A percentile compares a stretch with the other conserved stretches of the same genome.
phyloP scores from a whole-genome alignment of 768 basidiomycete species.

The Pulveroboletus ravenelii region DNA sequence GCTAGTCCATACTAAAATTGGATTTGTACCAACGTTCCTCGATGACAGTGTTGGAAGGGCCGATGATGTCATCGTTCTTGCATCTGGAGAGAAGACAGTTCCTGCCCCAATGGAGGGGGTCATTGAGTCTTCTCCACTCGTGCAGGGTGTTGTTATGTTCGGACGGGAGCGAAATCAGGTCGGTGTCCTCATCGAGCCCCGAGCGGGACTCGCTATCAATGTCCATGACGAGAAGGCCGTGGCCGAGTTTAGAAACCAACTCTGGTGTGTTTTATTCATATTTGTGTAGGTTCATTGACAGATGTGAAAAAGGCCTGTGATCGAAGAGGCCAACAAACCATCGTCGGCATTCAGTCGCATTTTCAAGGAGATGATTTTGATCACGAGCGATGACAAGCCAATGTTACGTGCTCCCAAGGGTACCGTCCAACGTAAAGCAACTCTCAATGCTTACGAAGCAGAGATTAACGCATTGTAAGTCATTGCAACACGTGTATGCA shows the following conservation, averaged over 20 bases:
- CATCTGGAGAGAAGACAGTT: slow-evolving; percentile 20
- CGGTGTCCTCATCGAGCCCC: slow-evolving; percentile 32
- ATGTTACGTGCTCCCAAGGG: slow-evolving; percentile 44
- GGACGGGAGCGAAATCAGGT: slow-evolving; percentile 30
- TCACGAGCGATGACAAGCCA: slow-evolving; percentile 39
- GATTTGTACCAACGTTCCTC: background rate
- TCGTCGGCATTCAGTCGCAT: slow-evolving; percentile 42
- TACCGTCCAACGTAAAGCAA: slow-evolving; percentile 38
- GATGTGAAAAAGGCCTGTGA: slow-evolving; percentile 27
- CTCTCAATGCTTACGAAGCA: slow-evolving; percentile 35
- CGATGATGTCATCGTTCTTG: slow-evolving; percentile 33
- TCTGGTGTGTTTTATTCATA: slow-evolving; percentile 22
- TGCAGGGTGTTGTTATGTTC: slow-evolving; percentile 31
- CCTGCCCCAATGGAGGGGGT: slow-evolving; percentile 26
- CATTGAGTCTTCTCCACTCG: slow-evolving; percentile 18
- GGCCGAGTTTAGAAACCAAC: slow-evolving; percentile 26
- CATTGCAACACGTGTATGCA: rapidly evolving
- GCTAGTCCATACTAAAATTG: background rate
- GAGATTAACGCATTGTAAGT: slow-evolving; percentile 47
- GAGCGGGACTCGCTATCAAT: slow-evolving; percentile 15
- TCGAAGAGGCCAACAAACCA: slow-evolving; percentile 41
- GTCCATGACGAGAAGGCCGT: slow-evolving; percentile 20
- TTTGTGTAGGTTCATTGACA: background rate
- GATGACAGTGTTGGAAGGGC: slow-evolving; percentile 30
- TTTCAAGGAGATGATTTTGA: slow-evolving; percentile 52